phyloP scores from a whole-genome alignment of 192 early-diverging fungal species.

The Glomus cerebriforme region DNA sequence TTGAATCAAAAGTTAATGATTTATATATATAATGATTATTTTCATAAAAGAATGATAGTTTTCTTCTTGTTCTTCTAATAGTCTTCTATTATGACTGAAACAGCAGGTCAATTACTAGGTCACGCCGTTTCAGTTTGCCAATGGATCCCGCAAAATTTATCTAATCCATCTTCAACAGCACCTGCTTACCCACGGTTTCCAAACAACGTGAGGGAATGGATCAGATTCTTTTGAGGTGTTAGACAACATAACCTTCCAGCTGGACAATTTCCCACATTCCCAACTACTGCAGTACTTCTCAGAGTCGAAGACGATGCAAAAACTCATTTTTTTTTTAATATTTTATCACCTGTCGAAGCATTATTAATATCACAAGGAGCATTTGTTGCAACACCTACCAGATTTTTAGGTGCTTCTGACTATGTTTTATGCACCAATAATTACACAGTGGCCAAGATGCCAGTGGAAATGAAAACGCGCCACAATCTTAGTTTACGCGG shows the following conservation, averaged over 20 bases:
- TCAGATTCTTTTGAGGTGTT: no score
- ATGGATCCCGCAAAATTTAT: no score
- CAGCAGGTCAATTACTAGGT: no score
- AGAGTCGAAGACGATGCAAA: slow-evolving; percentile 3
- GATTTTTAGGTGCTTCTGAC: background rate
- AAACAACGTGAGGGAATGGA: no score
- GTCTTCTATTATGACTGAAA: background rate
- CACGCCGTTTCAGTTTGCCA: no score
- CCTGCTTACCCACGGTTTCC: no score
- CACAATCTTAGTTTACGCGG: no score
- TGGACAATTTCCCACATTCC: background rate
- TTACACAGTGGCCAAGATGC: slow-evolving; percentile 16
- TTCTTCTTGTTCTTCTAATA: slow-evolving; percentile 10
- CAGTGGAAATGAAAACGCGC: slow-evolving; percentile 21
- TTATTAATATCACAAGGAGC: background rate
- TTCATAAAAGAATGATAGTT: background rate
- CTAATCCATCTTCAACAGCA: no score
- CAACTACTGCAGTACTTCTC: background rate
- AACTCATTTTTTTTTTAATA: background rate
- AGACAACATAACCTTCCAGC: no score
- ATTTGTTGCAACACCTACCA: background rate
- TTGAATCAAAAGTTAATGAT: no score
- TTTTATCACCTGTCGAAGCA: background rate
- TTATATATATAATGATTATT: no score
- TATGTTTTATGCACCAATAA: no score